Base-by-base conservation (phyloP, 1,139 yeast species). In the Suhomyces yuchorum region DNA sequence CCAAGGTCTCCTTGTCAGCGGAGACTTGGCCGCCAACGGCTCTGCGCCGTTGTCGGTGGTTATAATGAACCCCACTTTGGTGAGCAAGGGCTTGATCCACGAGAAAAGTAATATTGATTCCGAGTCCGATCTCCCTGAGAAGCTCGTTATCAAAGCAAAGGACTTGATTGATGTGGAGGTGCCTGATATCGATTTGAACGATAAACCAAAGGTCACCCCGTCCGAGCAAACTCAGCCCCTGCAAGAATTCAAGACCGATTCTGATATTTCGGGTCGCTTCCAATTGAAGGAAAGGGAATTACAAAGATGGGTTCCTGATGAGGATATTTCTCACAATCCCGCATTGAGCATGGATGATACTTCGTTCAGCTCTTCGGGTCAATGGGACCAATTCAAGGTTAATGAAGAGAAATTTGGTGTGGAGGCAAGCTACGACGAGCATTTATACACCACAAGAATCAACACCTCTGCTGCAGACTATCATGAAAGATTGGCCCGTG, bases 351-450 rank as follows among this genome's bases (percentile, higher is more conserved):
- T 84, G 40, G 86, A 78, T 40, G 65, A 69, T 40, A 51, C 57
- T 3, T 46, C 53, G 5, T 57, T 61, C n/a, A 20, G 7, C 23
- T 57, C 63, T 22, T 55, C 62, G 6, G 64, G 66, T 11, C 58
- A 57, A 14, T 93, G 98, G 98, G 97, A 93, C 68, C 99, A 93
- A 69, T 93, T 93, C 70, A 87, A 89, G 48, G 96, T 83, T 15
- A 93, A 95, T 66, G 86, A 89, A 65, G 80, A 82, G 54, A 87
- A 87, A 68, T 93, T 93, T 66, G 98, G 97, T 35, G 87, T 93
- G 43, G 86, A 81, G 53, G 84, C 97, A 0, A 81, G 90, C 15
- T 93, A 84, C 66, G 96, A 93, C 66, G 99, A 93, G 67, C 85
- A 85, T 63, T 75, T 87, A 56, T 93, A 93, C 67, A 95, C 99